Evolutionary conservation across 768 basidiomycete genomes (phyloP), one percentile per base, ranked within the genome.

Genomic region (Macrolepiota dolichaula): DNA sequence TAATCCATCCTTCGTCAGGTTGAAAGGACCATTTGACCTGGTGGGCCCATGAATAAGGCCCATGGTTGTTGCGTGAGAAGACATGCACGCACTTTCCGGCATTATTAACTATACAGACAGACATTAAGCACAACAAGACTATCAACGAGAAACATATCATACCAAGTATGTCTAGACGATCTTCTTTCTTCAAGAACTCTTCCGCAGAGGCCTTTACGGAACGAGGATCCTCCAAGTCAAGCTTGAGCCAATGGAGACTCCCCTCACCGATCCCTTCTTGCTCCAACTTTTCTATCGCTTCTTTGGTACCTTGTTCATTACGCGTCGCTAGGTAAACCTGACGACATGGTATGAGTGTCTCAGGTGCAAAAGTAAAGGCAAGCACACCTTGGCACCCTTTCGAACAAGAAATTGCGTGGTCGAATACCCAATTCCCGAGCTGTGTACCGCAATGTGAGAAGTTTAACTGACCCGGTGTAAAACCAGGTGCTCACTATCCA

Each of bases 111-210:
- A 51, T 27, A 11, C 42, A 19, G 29, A 37, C 1, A 6, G 19
- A 3, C 35, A 22, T 13, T 25, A 51, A 47, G 46, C 29, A 25
- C n/a, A 22, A 47, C 2, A 17, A 7, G 19, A 15, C 19, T 19
- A 15, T 19, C 32, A 11, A 24, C 24, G 54, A 3, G 17, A 32
- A 15, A 24, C 42, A 19, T 13, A n/a, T 74, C 79, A 63, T 61
- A 85, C 85, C 64, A n/a, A 88, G 65, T 7, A 86, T 73, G 65
- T 88, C 86, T 57, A 88, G 66, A 32, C 85, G 74, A 36, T 70
- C 70, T 65, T 88, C 60, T 35, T 51, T 69, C 65, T 60, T 67
- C 22, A 51, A 37, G 46, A 71, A 69, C 36, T 69, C 64, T 27
- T 66, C 66, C 5, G 64, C 72, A 37, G 71, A 59, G 6, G 37